Evolutionary conservation across 1,284 basidiomycete species (phyloP).

Genomic region (Neonothopanus nambi): DNA sequence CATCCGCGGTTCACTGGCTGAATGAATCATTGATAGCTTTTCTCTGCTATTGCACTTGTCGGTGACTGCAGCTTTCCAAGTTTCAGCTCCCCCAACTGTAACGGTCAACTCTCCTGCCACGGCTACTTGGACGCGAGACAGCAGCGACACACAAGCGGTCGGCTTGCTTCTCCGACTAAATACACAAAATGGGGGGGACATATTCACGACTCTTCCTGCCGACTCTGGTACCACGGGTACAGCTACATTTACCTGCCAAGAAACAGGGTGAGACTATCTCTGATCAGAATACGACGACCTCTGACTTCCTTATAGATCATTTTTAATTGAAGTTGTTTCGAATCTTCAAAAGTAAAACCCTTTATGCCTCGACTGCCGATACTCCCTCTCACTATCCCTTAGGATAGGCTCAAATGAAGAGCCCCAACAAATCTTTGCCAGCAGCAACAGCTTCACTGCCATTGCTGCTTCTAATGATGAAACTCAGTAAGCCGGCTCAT

Average conservation of each 20-base stretch:
- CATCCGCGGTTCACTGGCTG: neutral
- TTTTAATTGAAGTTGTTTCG: conserved; percentile 6
- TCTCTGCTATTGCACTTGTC: conserved; percentile 1
- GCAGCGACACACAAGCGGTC: neutral
- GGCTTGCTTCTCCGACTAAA: neutral
- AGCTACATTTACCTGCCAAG: conserved; percentile 1
- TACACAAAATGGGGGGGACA: neutral
- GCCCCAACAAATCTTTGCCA: conserved; percentile 1
- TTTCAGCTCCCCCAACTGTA: neutral
- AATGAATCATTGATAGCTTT: neutral
- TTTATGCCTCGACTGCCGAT: neutral
- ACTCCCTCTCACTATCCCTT: neutral
- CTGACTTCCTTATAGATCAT: neutral
- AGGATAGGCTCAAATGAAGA: neutral
- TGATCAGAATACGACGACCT: too few relatives aligned
- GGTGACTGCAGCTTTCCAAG: conserved; percentile 6
- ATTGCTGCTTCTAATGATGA: neutral
- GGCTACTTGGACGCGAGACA: conserved; percentile 4
- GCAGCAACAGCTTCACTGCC: neutral
- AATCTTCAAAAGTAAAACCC: conserved; percentile 1
- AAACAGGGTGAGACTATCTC: neutral
- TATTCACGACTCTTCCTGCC: neutral
- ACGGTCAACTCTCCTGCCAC: neutral
- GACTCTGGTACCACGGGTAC: neutral
- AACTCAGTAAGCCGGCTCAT: neutral